These are phyloP conservation scores for Pseudocercospora fuligena DNA, from an alignment of 2,329 filamentous ascomycete species.

Conservation along the genomic window DNA sequence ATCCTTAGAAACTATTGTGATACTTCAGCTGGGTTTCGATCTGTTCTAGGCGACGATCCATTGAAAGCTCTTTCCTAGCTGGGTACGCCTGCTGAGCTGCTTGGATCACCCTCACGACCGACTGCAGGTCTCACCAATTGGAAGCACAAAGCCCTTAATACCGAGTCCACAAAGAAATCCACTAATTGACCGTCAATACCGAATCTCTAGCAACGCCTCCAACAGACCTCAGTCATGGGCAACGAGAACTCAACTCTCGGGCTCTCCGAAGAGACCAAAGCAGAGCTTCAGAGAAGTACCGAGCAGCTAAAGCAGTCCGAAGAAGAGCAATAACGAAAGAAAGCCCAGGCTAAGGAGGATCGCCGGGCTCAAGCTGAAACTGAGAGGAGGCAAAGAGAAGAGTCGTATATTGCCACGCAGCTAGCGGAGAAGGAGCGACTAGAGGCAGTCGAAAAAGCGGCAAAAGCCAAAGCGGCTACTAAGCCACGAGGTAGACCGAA, in stretches of 20 bases:
- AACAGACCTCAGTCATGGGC: not conserved
- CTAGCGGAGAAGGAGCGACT: not conserved
- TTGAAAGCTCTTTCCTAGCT: not conserved
- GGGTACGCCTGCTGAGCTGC: not conserved
- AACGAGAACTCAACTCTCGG: not conserved
- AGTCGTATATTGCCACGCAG: not conserved
- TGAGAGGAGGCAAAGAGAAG: not conserved
- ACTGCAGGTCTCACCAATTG: not conserved
- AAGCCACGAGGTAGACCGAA: not conserved
- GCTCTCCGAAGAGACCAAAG: constrained; percentile 7
- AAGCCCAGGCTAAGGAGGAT: not conserved
- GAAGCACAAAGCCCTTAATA: not conserved
- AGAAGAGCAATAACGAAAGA: not conserved
- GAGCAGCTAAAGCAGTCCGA: not conserved
- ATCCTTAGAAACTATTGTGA: not conserved
- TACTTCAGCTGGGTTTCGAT: not conserved
- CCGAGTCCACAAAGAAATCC: not conserved
- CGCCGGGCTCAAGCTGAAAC: not conserved
- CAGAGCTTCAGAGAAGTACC: not conserved
- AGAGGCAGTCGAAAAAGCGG: not conserved
- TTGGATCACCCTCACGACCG: not conserved
- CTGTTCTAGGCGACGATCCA: not conserved
- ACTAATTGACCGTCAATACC: not conserved
- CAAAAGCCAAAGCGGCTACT: not conserved
- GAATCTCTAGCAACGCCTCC: not conserved